Evolutionary conservation across 2,329 filamentous ascomycete species (phyloP), one percentile per base, ranked within the genome.

Genomic region (Aspergillus bombycis): DNA sequence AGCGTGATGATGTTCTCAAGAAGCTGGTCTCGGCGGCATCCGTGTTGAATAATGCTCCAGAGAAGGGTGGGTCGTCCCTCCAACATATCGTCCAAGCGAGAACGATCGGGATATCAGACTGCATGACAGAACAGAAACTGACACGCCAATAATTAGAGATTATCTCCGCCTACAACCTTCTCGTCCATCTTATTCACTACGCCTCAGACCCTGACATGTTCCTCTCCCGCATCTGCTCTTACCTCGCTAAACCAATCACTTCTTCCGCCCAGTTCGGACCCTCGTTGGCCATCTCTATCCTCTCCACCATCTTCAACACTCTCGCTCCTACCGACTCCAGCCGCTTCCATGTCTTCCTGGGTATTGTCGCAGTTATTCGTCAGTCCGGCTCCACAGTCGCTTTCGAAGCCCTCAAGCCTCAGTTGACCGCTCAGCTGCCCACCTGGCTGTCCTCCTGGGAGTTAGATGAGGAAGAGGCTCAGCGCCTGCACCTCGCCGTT

Each of bases 251-350:
- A 78, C 94, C 95, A 68, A 88, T 98, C 76, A 88, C 90, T 66
- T 92, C 91, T 66, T 96, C 94, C 57, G 91, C 93, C 60, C 84
- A 90, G 71, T 94, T 97, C 82, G 93, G 94, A 71, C 85, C 91
- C 67, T 90, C 91, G 57, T 87, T 99, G 69, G 93, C 93, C 68
- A 90, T 98, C 71, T 93, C 93, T 70, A 91, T 95, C 72, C 88
- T 99, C 71, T 93, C 92, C 76, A 97, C 94, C 72, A 89, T 99
- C 75, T 99, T 98, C 89, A 99, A 99, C 86, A 90, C 96, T 69
- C 87, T 98, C 70, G 82, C 89, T 70, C 82, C 89, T 65, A 84
- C 89, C 74, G 90, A 93, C 76, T 89, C 92, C 61, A 87, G 92
- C 75, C 90, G 95, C 65, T 97, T 91, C 81, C 91, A 97, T 77